Base-by-base conservation (phyloP, 2,329 filamentous ascomycete genomes). In the Neonectria hederae region DNA sequence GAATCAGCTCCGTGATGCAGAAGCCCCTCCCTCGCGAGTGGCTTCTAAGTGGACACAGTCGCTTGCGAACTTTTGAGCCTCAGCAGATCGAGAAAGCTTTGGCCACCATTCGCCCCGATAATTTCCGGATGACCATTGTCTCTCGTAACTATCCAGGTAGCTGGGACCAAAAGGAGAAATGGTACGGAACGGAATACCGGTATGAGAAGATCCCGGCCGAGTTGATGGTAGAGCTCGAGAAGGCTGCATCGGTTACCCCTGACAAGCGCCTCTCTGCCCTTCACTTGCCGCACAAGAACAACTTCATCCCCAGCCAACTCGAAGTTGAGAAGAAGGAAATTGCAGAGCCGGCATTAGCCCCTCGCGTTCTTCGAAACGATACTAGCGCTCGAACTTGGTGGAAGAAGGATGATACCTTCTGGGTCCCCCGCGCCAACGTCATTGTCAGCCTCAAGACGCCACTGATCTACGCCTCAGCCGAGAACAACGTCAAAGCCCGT, bases 321-420 rank as follows among this genome's bases (percentile, higher is more conserved):
- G 93, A 97, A 56, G 96, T 99, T 2, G 94, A 97, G 78, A 97
- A 96, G 84, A 97, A 93, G 79, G 92, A 97, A 38, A 86, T 96
- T n/a, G 84, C 88, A 26, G 87, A 92, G 70, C 91, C 94, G 1
- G 83, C 90, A 0, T 86, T 91, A 59, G 84, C 89, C 0, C 96
- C 96, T 0, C 91, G 90, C 65, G 84, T 99, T 24, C 90, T 99
- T 66, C 90, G 94, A 69, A 94, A 97, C 72, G 95, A 97, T 70
- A 85, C 90, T 6, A 82, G 89, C 35, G 89, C 92, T 1, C 89
- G 94, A 30, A 91, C 93, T 3, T 99, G 96, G 96, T 97, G 90
- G 84, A 99, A 99, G 83, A 98, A 98, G 80, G 96, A 99, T 74
- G 96, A 99, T 72, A 94, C 90, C 0, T 99, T 98, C 79, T 98